Base-by-base conservation (phyloP, 2,329 filamentous ascomycete genomes). In the Setomelanomma holmii region DNA sequence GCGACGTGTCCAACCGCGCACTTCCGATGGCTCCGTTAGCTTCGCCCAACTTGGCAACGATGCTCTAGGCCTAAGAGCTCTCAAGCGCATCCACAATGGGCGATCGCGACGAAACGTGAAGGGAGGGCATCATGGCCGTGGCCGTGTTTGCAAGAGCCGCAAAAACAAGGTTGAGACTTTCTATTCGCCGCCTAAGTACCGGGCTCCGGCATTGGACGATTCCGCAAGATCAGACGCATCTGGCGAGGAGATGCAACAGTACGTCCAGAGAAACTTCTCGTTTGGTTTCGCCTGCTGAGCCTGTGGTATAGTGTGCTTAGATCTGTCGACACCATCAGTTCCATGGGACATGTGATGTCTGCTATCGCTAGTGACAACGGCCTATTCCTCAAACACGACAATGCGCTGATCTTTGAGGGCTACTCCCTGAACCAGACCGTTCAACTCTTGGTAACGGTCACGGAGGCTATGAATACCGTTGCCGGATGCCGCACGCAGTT, bases 171-270 rank as follows among this genome's bases (percentile, higher is more conserved):
- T 51, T 27, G 58, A 55, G 30, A 23, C 39, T 19, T 49, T 43
- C 51, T 62, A 64, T 45, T 51, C 60, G 40, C 44, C 53, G 40
- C 54, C 63, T 49, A 67, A 58, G 58, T 54, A 59, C 47, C 58
- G 56, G 17, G 54, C 54, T 33, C 47, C 60, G 61, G 69, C 53
- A 45, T 45, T 58, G 58, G 46, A 55, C 61, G 53, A 45, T 57
- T 45, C 65, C 63, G 62, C 56, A 39, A 53, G 57, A 58, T 63
- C 61, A 72, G 69, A 71, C 69, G 46, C 60, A 50, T 56, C 63
- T 69, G 63, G 61, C 45, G 61, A 65, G 49, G 57, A 71, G 55
- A 58, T 73, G 68, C 70, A 73, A 71, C 69, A 69, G 72, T 75
- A 73, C 48, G 71, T 69, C 49, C 20, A 59, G 38, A 61, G 58